Evolutionary conservation across 208 protist species (phyloP).

Genomic region (Crithidia acanthocephali): DNA sequence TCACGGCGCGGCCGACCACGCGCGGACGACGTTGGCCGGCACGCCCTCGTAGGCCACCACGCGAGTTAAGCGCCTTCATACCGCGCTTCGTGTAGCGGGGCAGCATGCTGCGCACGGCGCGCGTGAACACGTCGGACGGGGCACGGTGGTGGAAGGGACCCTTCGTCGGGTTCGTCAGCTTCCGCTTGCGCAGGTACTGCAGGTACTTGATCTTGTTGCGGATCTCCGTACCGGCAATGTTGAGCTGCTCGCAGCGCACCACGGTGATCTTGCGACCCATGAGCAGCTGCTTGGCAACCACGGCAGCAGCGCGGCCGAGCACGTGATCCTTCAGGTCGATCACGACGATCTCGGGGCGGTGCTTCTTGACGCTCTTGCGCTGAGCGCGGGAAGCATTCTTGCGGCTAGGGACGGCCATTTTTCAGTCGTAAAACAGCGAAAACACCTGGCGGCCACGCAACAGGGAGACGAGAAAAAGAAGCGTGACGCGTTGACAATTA

Average conservation of each 20-base stretch:
- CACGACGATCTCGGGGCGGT: slow-evolving; percentile 92
- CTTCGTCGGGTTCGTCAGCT: slow-evolving; percentile 97
- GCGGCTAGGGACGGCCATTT: slow-evolving; percentile 77
- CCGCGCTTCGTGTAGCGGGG: slow-evolving; percentile 93
- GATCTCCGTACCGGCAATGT: slow-evolving; percentile 95
- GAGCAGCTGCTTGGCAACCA: slow-evolving; percentile 98
- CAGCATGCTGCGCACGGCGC: slow-evolving; percentile 98
- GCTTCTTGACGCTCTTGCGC: slow-evolving; percentile 82
- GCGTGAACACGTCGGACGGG: slow-evolving; percentile 96
- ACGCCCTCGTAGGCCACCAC: slow-evolving; percentile 88
- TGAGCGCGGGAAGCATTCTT: slow-evolving; percentile 59
- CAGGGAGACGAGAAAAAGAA: not conserved
- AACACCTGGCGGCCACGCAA: slow-evolving; percentile 14
- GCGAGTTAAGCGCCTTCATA: slow-evolving; percentile 69
- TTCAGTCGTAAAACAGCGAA: slow-evolving; percentile 34
- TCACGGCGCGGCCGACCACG: slow-evolving; percentile 68
- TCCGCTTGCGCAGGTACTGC: slow-evolving; percentile 95
- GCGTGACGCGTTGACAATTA: not conserved
- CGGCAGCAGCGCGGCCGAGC: slow-evolving; percentile 97
- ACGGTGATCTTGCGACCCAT: slow-evolving; percentile 97
- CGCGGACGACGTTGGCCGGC: slow-evolving; percentile 70
- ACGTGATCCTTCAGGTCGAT: slow-evolving; percentile 98
- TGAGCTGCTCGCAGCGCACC: slow-evolving; percentile 97
- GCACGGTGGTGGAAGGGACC: slow-evolving; percentile 98
- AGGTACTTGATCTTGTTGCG: slow-evolving; percentile 98